phyloP scores from a whole-genome alignment of 805 yeast species.

The Yarrowia sp. region DNA sequence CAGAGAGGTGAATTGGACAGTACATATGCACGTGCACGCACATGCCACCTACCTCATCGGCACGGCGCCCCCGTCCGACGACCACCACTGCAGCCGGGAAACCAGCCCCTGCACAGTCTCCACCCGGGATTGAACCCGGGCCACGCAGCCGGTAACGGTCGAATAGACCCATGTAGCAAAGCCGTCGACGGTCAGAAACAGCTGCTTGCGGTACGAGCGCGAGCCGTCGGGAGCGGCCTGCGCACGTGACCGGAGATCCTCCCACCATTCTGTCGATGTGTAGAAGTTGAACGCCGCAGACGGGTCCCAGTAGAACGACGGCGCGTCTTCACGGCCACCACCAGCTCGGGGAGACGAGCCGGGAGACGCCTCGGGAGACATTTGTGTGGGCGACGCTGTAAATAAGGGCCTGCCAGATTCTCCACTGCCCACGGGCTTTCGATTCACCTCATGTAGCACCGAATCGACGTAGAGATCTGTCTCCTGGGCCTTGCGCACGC shows the following conservation, averaged over 20 bases:
- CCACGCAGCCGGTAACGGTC: not conserved
- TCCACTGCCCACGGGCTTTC: too few species aligned
- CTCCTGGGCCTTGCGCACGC: not conserved
- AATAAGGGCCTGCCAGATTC: too few species aligned
- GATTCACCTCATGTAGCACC: not conserved
- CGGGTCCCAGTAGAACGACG: constrained; percentile 10
- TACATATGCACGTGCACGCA: too few species aligned
- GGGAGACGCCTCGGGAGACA: too few species aligned
- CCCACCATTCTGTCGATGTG: not conserved
- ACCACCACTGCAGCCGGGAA: constrained; percentile 10
- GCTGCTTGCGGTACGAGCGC: constrained; percentile 8
- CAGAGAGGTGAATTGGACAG: too few species aligned
- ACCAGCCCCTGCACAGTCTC: not conserved
- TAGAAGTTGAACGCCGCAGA: not conserved
- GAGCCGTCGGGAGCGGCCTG: not conserved
- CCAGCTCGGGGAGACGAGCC: too few species aligned
- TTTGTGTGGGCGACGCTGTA: too few species aligned
- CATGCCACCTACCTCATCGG: not conserved
- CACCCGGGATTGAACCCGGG: not conserved
- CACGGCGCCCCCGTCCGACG: not conserved
- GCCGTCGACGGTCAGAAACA: constrained; percentile 7
- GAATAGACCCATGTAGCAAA: not conserved
- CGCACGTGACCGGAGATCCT: not conserved
- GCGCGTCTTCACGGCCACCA: not conserved
- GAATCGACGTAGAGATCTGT: not conserved